These are phyloP conservation scores for Cenchrus fungigraminus DNA, from an alignment of 176 grass and related monocot species.

Conservation along the genomic window DNA sequence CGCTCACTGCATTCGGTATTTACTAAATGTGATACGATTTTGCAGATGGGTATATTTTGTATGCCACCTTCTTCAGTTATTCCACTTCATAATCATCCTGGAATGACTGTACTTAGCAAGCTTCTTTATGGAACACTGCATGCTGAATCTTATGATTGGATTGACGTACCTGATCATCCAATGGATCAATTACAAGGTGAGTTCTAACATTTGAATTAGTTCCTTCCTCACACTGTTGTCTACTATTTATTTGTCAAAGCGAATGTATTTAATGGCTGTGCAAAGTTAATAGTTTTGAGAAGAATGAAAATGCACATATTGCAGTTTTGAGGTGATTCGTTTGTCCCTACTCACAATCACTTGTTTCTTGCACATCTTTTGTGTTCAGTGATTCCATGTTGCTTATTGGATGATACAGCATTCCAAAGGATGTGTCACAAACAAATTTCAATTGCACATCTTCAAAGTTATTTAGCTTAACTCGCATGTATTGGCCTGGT, in stretches of 20 bases:
- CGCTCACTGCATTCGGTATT: background rate
- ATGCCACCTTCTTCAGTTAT: slow-evolving; percentile 92
- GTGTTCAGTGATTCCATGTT: background rate
- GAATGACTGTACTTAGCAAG: slow-evolving; percentile 98
- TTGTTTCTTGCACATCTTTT: background rate
- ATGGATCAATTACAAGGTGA: slow-evolving; percentile 58
- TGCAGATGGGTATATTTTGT: slow-evolving; percentile 98
- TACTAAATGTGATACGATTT: slow-evolving; percentile 14
- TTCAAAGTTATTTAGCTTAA: background rate
- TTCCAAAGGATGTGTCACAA: background rate
- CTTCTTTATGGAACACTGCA: slow-evolving; percentile 91
- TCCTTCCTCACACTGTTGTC: background rate
- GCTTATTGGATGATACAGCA: slow-evolving; percentile 10
- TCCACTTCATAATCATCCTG: slow-evolving; percentile 98
- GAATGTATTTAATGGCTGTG: background rate
- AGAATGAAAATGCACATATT: background rate
- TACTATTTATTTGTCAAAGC: background rate
- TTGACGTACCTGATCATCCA: slow-evolving; percentile 59
- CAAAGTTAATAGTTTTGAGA: background rate
- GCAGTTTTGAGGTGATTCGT: background rate
- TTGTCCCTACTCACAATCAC: background rate
- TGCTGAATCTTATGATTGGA: slow-evolving; percentile 93
- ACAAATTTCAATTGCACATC: background rate
- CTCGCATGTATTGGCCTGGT: background rate
- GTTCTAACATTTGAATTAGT: slow-evolving; percentile 43